Percentiles rank a stretch among this genome's conserved stretches.
Evolutionary conservation across 2,329 filamentous ascomycete genomes (phyloP).

Genomic region (Lomentospora prolificans): DNA sequence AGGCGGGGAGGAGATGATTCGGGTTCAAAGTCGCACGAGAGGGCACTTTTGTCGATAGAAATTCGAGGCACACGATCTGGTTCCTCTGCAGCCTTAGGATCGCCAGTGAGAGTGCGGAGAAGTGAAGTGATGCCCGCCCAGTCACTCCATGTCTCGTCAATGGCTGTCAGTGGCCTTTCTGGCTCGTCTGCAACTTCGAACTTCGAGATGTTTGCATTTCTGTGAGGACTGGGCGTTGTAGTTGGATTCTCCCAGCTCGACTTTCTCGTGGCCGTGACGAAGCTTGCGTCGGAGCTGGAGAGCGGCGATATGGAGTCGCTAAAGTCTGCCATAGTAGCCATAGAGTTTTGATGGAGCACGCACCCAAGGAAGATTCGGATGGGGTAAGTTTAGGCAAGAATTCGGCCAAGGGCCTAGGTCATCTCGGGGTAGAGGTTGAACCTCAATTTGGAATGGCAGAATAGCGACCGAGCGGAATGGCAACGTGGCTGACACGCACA

Average conservation of each 20-base stretch:
- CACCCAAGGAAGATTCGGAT: neutral
- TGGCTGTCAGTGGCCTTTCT: neutral
- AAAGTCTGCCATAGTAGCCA: neutral
- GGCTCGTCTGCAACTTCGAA: neutral
- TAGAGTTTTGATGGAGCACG: neutral
- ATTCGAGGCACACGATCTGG: conserved; percentile 16
- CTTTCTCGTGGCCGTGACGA: conserved; percentile 2
- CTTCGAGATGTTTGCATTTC: neutral
- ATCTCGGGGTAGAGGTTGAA: neutral
- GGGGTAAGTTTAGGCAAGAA: neutral
- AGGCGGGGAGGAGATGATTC: conserved; percentile 10
- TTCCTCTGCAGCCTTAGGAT: conserved; percentile 1
- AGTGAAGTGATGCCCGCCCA: conserved; percentile 4
- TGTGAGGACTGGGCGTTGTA: neutral
- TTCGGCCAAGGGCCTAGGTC: neutral
- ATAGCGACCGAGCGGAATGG: no score
- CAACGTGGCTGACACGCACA: neutral
- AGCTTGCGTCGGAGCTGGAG: conserved; percentile 4
- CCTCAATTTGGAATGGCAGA: no score
- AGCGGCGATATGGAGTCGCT: neutral
- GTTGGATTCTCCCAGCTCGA: neutral
- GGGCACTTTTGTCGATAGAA: conserved; percentile 15
- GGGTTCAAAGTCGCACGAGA: conserved; percentile 10
- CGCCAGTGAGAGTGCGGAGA: neutral
- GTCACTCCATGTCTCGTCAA: neutral